These are phyloP conservation scores for Neotropicomus parvogracilis DNA, from an alignment of 1,284 basidiomycete genomes.

Conservation along the genomic window DNA sequence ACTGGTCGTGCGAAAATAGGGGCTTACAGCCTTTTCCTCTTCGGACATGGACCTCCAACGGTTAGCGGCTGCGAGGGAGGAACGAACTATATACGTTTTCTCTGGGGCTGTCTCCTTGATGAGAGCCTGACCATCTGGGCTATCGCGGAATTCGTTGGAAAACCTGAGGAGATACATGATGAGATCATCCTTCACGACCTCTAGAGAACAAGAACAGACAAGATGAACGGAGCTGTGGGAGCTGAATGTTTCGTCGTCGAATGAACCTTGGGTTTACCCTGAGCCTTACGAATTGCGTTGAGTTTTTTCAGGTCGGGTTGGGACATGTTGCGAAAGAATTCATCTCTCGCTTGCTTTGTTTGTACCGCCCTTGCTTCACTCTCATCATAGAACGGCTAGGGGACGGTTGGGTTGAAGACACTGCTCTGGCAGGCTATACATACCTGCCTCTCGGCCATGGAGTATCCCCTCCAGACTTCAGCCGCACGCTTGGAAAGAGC, in stretches of 20 bases:
- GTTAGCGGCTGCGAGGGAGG: conserved; percentile 13
- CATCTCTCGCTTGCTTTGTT: conserved; percentile 16
- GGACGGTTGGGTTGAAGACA: neutral
- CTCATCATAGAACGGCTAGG: conserved; percentile 30
- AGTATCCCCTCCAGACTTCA: conserved; percentile 22
- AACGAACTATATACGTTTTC: conserved; percentile 1
- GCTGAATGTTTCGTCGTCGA: neutral
- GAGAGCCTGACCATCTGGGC: conserved; percentile 18
- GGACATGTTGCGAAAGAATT: conserved; percentile 24
- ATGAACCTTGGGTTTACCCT: conserved; percentile 23
- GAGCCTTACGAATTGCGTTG: conserved; percentile 24
- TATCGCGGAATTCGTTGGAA: conserved; percentile 23
- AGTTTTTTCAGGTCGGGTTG: conserved; percentile 17
- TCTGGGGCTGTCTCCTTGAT: conserved; percentile 10
- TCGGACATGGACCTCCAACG: conserved; percentile 30
- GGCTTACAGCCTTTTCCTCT: conserved; percentile 28
- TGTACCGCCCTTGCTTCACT: conserved; percentile 18
- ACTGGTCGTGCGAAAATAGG: neutral
- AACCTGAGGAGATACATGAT: conserved; percentile 18
- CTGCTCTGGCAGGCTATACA: neutral
- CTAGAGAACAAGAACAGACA: conserved; percentile 13
- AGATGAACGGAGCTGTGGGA: conserved; percentile 17
- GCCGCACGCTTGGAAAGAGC: conserved; percentile 20
- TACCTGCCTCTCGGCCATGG: conserved; percentile 30
- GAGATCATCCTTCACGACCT: neutral